Conservation (phyloP, 768 basidiomycete genomes). For the Tubosaeta sp. region DNA sequence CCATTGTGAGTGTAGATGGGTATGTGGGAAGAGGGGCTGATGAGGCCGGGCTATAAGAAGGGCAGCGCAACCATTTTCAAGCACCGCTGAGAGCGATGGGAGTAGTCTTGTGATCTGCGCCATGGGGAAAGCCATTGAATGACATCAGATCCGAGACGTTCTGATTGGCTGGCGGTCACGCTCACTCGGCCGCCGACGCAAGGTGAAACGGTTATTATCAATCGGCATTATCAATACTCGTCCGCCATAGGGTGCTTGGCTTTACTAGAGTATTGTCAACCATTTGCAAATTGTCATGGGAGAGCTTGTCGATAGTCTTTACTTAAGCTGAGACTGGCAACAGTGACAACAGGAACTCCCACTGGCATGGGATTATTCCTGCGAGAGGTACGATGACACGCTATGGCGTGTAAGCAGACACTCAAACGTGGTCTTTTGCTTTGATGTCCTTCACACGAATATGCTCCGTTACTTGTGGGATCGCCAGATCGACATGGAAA, state of each 20-base stretch:
- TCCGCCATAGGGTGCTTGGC: too few species aligned
- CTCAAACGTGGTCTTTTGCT: too few species aligned
- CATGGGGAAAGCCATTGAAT: slow-evolving; percentile 3
- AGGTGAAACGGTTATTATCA: neutral
- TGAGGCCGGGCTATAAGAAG: slow-evolving; percentile 10
- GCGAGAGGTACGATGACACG: neutral
- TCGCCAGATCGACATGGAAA: too few species aligned
- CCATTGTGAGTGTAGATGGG: slow-evolving; percentile 42
- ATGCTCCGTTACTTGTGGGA: too few species aligned
- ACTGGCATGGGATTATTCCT: too few species aligned
- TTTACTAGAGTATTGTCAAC: neutral
- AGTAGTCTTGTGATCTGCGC: slow-evolving; percentile 10
- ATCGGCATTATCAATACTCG: too few species aligned
- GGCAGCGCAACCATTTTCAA: slow-evolving; percentile 17
- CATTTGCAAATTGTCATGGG: neutral
- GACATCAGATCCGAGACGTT: neutral
- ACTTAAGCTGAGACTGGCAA: too few species aligned
- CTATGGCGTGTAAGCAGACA: too few species aligned
- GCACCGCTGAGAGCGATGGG: slow-evolving; percentile 21
- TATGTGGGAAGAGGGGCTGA: slow-evolving; percentile 1
- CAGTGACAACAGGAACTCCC: too few species aligned
- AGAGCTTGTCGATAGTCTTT: too few species aligned
- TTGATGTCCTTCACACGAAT: too few species aligned
- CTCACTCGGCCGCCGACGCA: neutral
- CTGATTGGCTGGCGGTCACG: neutral